Evolutionary conservation across 202 grass and related monocot species (phyloP).

Genomic region (Bolboschoenoplectus hybrid): DNA sequence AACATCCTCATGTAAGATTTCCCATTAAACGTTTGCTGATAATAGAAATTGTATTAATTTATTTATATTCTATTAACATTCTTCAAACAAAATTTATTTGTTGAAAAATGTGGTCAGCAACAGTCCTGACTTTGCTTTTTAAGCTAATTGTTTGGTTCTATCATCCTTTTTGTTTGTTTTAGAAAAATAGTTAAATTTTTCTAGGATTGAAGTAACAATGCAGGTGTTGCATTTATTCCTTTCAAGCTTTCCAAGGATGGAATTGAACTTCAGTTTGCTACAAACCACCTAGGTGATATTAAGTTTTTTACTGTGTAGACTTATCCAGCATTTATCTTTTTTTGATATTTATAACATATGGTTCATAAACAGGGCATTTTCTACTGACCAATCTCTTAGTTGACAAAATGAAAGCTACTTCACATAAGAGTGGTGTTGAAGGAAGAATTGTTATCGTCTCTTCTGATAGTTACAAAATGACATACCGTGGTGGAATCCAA

Average conservation of each 20-base stretch:
- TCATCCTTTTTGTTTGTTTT: background rate
- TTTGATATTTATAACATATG: background rate
- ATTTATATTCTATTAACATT: background rate
- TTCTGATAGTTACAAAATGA: constrained; percentile 38
- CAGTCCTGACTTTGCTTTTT: background rate
- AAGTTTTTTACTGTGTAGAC: background rate
- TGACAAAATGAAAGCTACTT: constrained; percentile 48
- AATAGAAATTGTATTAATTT: background rate
- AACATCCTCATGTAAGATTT: constrained; percentile 54
- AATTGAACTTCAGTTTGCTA: constrained; percentile 60
- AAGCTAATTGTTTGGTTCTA: background rate
- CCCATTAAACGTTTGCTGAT: background rate
- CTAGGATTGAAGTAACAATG: constrained; percentile 53
- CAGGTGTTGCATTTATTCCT: constrained; percentile 47
- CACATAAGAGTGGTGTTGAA: constrained; percentile 44
- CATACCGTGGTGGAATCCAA: constrained; percentile 48
- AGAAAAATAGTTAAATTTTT: background rate
- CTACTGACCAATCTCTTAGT: constrained; percentile 54
- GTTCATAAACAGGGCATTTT: constrained; percentile 47
- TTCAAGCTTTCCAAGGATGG: constrained; percentile 49
- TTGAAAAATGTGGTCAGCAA: background rate
- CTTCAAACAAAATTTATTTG: background rate
- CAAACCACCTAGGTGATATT: constrained; percentile 42
- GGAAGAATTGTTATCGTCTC: constrained; percentile 54
- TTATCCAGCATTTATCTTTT: background rate